A percentile compares a stretch with the other conserved stretches of the same genome.
Conservation (phyloP, 257 asterid genomes). For the Sherardia arvensis region DNA sequence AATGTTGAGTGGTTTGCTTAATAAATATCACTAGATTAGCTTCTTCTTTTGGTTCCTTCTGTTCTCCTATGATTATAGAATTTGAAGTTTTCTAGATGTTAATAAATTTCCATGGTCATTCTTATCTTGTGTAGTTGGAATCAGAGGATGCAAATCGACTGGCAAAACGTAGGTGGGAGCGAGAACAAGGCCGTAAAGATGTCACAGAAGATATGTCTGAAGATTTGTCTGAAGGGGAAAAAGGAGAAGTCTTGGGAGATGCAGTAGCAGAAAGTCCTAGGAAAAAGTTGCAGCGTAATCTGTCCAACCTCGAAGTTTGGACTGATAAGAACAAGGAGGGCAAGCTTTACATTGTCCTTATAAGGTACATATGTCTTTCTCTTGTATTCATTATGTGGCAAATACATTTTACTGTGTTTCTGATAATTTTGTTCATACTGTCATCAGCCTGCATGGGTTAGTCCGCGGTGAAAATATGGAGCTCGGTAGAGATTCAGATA, state of each 20-base stretch:
- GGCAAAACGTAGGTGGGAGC: conserved; percentile 51
- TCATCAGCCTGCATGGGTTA: conserved; percentile 62
- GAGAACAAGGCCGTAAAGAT: conserved; percentile 71
- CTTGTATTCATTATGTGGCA: too few relatives aligned
- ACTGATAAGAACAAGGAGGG: conserved; percentile 55
- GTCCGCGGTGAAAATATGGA: conserved; percentile 92
- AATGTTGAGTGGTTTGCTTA: neutral
- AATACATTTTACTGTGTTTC: neutral
- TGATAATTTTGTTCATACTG: neutral
- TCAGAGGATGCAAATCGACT: conserved; percentile 50
- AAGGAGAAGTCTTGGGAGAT: conserved; percentile 52
- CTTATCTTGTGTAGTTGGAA: conserved; percentile 40
- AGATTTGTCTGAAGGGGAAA: conserved; percentile 79
- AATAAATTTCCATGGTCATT: neutral
- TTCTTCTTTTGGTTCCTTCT: neutral
- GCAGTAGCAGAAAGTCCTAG: conserved; percentile 43
- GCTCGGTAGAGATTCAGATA: conserved; percentile 89
- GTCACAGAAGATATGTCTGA: conserved; percentile 73
- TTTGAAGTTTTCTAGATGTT: neutral
- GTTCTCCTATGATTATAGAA: neutral
- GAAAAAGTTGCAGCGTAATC: conserved; percentile 34
- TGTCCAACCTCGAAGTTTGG: conserved; percentile 53
- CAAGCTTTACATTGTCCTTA: conserved; percentile 62
- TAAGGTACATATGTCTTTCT: conserved; percentile 30
- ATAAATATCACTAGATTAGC: neutral